Conservation (phyloP, 148 eudicot genomes). For the Hydrangea macrophylla region DNA sequence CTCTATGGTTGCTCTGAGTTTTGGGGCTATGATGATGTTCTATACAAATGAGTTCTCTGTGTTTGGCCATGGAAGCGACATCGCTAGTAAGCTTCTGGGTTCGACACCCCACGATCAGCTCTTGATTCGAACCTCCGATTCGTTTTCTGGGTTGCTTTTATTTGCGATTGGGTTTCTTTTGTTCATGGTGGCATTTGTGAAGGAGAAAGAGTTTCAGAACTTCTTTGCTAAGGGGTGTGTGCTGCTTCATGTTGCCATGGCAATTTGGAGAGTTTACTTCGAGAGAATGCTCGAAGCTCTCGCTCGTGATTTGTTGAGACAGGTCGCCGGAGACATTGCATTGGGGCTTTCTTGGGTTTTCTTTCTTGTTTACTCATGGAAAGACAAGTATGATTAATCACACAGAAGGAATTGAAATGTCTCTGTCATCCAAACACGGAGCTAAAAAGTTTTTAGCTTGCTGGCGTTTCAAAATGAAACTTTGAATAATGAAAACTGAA, state of each 20-base stretch:
- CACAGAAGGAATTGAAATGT: background rate
- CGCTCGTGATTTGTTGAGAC: constrained; percentile 63
- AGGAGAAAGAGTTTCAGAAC: constrained; percentile 65
- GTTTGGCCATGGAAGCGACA: constrained; percentile 71
- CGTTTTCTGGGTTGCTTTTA: constrained; percentile 84
- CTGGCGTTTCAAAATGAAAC: background rate
- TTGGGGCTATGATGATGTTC: constrained; percentile 89
- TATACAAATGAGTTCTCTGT: constrained; percentile 59
- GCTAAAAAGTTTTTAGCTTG: background rate
- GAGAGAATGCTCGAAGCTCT: constrained; percentile 72
- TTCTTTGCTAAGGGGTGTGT: constrained; percentile 88
- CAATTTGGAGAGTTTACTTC: constrained; percentile 83
- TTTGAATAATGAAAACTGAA: background rate
- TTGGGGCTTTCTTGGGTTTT: constrained; percentile 86
- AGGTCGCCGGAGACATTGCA: constrained; percentile 64
- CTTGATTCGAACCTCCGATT: constrained; percentile 67
- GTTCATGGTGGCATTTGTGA: constrained; percentile 89
- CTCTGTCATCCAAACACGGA: background rate
- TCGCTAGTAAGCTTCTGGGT: constrained; percentile 61
- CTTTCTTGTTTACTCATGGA: constrained; percentile 79
- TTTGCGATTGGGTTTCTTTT: constrained; percentile 72
- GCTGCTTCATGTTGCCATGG: constrained; percentile 75
- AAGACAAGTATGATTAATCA: constrained; percentile 79
- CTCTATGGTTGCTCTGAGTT: constrained; percentile 58
- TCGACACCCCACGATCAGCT: constrained; percentile 83